These are phyloP conservation scores for Articulospora tetracladia DNA, from an alignment of 495 filamentous ascomycete genomes.

Conservation along the genomic window DNA sequence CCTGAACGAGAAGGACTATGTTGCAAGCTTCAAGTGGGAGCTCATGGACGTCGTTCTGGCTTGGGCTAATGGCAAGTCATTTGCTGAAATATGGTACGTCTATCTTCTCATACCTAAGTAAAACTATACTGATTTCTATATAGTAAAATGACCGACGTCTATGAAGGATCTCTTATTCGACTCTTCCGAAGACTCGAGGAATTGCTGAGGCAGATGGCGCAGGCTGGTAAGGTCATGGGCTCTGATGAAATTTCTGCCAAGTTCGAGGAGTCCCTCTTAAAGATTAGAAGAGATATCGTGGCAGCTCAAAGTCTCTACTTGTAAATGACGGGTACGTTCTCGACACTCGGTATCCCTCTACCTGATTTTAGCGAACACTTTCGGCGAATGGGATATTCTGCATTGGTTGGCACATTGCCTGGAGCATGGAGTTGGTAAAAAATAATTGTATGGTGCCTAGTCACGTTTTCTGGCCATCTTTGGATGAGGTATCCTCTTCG, in stretches of 20 bases:
- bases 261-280: slow-evolving; percentile 77
- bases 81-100: slow-evolving; percentile 91
- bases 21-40: slow-evolving; percentile 80
- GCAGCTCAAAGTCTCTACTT: slow-evolving; percentile 90
- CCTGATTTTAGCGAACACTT: neutral
- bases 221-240: slow-evolving; percentile 96
- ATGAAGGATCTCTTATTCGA: slow-evolving; percentile 93
- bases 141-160: slow-evolving; percentile 97
- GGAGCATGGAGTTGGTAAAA: neutral
- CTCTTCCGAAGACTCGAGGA: slow-evolving; percentile 95
- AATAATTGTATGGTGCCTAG: neutral
- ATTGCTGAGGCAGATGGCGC: slow-evolving; percentile 94
- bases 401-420: neutral
- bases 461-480: neutral
- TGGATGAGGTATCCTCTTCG: neutral
- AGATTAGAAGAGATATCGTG: slow-evolving; percentile 88
- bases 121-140: slow-evolving; percentile 22
- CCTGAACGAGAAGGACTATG: slow-evolving; percentile 89
- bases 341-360: slow-evolving; percentile 2
- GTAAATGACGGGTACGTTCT: slow-evolving; percentile 35
- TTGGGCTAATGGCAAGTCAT: slow-evolving; percentile 89
- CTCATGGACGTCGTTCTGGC: slow-evolving; percentile 95
- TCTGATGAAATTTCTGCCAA: slow-evolving; percentile 87
- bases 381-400: neutral
- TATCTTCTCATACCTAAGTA: neutral